phyloP scores from a whole-genome alignment of 805 yeast genomes.

The Candida railenensis region DNA sequence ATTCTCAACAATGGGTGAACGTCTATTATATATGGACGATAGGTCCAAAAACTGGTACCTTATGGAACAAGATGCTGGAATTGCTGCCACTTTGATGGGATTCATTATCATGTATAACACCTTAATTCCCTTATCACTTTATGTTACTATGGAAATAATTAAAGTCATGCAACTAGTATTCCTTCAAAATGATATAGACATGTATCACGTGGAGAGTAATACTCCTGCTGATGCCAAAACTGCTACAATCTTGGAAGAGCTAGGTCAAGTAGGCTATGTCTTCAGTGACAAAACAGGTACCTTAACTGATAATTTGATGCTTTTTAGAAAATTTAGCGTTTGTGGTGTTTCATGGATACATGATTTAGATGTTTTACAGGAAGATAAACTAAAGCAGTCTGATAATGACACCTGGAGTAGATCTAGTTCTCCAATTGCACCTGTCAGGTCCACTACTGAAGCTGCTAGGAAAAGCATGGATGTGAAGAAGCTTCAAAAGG shows the following conservation, averaged over 20 bases:
- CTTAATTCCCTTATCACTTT: constrained; percentile 88
- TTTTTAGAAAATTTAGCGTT: constrained; percentile 83
- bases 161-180: constrained; percentile 82
- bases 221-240: constrained; percentile 95
- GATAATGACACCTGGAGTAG: constrained; percentile 1
- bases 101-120: constrained; percentile 97
- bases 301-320: constrained; percentile 90
- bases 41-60: constrained; percentile 68
- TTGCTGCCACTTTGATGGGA: constrained; percentile 90
- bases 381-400: background rate
- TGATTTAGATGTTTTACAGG: constrained; percentile 48
- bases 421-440: constrained; percentile 2
- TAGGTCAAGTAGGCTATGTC: constrained; percentile 94
- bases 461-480: constrained; percentile 35
- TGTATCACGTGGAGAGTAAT: constrained; percentile 81
- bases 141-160: constrained; percentile 95
- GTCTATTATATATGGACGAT: constrained; percentile 44
- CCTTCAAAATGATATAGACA: constrained; percentile 88
- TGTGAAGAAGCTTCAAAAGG: constrained; percentile 19
- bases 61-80: constrained; percentile 69
- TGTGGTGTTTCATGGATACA: constrained; percentile 91
- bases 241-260: constrained; percentile 91
- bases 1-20: constrained; percentile 79
- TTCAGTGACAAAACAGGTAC: constrained; percentile 98
- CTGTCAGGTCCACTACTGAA: constrained; percentile 21